Evolutionary conservation across 768 basidiomycete genomes (phyloP).

Genomic region (Mycena haematopus): DNA sequence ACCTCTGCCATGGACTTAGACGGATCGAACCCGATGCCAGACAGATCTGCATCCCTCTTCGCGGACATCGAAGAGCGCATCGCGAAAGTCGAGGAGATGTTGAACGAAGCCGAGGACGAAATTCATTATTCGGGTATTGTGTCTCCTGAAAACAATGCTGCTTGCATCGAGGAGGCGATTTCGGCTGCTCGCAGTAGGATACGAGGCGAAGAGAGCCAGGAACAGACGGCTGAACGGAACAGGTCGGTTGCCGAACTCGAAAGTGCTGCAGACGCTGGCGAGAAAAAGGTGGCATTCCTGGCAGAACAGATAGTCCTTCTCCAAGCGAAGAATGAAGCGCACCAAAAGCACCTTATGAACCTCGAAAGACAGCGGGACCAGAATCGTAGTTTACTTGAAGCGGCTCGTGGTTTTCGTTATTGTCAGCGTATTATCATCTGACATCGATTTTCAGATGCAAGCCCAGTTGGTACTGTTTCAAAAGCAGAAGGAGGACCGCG

Average conservation of each 20-base stretch:
- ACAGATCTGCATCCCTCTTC: not conserved
- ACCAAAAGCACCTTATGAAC: not conserved
- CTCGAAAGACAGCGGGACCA: not conserved
- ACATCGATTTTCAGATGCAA: slow-evolving; percentile 10
- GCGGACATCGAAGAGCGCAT: slow-evolving; percentile 1
- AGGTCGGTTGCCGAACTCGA: not conserved
- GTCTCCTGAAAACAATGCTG: not conserved
- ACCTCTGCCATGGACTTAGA: slow-evolving; percentile 17
- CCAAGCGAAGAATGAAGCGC: not conserved
- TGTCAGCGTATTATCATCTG: not conserved
- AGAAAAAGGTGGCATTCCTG: not conserved
- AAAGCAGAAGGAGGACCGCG: slow-evolving; percentile 3
- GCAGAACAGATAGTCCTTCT: not conserved
- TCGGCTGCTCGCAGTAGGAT: not conserved
- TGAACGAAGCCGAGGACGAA: not conserved
- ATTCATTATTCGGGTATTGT: not conserved
- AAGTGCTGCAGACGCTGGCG: not conserved
- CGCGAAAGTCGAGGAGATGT: not conserved
- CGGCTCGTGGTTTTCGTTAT: slow-evolving; percentile 1
- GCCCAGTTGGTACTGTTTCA: slow-evolving; percentile 9
- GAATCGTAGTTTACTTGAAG: not conserved
- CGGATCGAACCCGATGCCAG: not conserved
- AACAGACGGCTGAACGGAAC: not conserved
- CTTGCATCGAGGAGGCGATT: slow-evolving; percentile 6
- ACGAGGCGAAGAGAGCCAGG: not conserved